Percentiles rank a stretch among this genome's conserved stretches.
phyloP scores from a whole-genome alignment of 2,329 filamentous ascomycete species.

The Cladosporium austrohemisphaericum region DNA sequence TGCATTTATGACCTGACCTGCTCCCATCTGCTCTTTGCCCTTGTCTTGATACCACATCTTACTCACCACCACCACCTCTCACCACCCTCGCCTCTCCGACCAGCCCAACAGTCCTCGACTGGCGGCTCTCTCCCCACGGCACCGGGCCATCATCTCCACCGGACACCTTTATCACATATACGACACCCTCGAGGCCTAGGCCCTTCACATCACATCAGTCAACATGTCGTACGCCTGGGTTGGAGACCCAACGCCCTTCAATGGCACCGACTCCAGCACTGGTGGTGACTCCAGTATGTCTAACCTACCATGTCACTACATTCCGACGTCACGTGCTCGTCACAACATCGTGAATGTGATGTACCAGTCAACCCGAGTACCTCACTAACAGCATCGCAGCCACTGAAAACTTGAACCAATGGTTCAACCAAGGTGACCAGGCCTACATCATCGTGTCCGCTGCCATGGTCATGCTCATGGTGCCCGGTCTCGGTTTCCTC shows the following conservation, averaged over 20 bases:
- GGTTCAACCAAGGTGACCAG: constrained; percentile 87
- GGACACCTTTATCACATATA: neutral
- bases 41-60: constrained; percentile 1
- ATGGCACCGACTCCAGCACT: constrained; percentile 55
- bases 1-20: constrained; percentile 12
- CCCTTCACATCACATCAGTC: constrained; percentile 6
- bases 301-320: neutral
- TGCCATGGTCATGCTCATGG: constrained; percentile 94
- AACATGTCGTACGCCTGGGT: constrained; percentile 49
- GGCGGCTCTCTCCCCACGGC: constrained; percentile 1
- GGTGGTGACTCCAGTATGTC: constrained; percentile 75
- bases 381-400: constrained; percentile 46
- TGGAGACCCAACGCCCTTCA: constrained; percentile 45
- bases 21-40: neutral
- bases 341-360: neutral
- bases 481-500: constrained; percentile 93
- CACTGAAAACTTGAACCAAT: constrained; percentile 88
- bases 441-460: constrained; percentile 87
- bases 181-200: neutral
- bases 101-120: neutral
- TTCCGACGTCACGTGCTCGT: neutral
- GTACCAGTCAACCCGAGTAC: neutral
- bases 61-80: neutral
- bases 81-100: neutral
- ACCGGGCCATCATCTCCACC: neutral